phyloP scores from a whole-genome alignment of 2,329 filamentous ascomycete genomes.

The Ambrosiella cleistominuta region DNA sequence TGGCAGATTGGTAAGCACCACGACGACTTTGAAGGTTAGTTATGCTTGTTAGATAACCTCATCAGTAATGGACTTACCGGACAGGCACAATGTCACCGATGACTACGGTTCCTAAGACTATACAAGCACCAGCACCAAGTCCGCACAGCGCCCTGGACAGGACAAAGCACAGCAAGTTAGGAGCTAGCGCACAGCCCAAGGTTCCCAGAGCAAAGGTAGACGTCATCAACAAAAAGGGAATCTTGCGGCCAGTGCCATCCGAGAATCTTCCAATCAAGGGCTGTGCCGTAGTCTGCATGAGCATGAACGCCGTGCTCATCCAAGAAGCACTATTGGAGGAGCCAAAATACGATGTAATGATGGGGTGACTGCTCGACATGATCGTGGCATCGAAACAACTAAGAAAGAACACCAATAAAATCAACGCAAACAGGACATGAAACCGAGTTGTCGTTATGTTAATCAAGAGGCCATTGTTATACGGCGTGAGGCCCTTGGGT shows the following conservation, averaged over 20 bases:
- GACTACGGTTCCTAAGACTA: slow-evolving; percentile 53
- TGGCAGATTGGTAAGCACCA: slow-evolving; percentile 55
- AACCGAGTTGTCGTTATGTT: slow-evolving; percentile 34
- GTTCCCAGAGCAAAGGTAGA: slow-evolving; percentile 47
- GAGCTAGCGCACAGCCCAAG: slow-evolving; percentile 50
- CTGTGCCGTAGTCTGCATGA: slow-evolving; percentile 61
- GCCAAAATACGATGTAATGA: slow-evolving; percentile 65
- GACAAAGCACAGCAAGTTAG: slow-evolving; percentile 52
- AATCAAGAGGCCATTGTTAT: slow-evolving; percentile 20
- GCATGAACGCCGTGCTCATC: slow-evolving; percentile 62
- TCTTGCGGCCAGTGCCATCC: slow-evolving; percentile 53
- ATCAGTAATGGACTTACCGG: slow-evolving; percentile 28
- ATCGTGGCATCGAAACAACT: slow-evolving; percentile 58
- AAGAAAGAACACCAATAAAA: slow-evolving; percentile 41
- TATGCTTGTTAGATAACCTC: neutral
- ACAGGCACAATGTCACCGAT: slow-evolving; percentile 60
- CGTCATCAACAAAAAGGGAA: slow-evolving; percentile 46
- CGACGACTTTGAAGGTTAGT: slow-evolving; percentile 24
- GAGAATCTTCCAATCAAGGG: slow-evolving; percentile 58
- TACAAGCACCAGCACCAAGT: slow-evolving; percentile 52
- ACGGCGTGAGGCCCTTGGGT: neutral
- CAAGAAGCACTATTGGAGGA: slow-evolving; percentile 66
- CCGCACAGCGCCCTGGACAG: slow-evolving; percentile 53
- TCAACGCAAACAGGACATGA: slow-evolving; percentile 42
- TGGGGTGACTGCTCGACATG: slow-evolving; percentile 66